A percentile compares a stretch with the other conserved stretches of the same genome.
phyloP scores from a whole-genome alignment of 2,329 filamentous ascomycete genomes.

The Trichophyton simii region DNA sequence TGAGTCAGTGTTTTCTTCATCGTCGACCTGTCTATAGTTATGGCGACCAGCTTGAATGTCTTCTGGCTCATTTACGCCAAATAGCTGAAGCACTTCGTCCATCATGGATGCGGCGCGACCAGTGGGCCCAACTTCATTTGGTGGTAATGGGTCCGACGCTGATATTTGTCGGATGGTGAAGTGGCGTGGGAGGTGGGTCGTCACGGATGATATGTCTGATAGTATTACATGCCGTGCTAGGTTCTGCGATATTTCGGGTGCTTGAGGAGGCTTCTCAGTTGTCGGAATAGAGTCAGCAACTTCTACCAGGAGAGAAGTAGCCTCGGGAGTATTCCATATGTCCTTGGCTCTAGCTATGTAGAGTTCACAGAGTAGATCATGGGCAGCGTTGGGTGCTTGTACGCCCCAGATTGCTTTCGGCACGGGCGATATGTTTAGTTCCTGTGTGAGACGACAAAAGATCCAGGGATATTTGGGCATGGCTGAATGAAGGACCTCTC shows the following conservation, averaged over 20 bases:
- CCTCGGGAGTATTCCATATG: constrained; percentile 71
- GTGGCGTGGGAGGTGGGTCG: constrained; percentile 53
- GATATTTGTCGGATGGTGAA: constrained; percentile 55
- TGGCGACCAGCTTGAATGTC: neutral
- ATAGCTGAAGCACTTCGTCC: constrained; percentile 1
- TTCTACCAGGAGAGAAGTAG: constrained; percentile 55
- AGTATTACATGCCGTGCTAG: constrained; percentile 68
- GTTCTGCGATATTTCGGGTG: constrained; percentile 38
- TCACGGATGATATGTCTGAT: constrained; percentile 59
- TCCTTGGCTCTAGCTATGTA: constrained; percentile 68
- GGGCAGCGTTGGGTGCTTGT: constrained; percentile 50
- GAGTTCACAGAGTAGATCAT: constrained; percentile 59
- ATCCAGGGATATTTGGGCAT: constrained; percentile 74
- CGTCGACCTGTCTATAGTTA: neutral
- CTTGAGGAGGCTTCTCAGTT: constrained; percentile 33
- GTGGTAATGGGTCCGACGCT: constrained; percentile 73
- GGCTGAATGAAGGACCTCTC: constrained; percentile 51
- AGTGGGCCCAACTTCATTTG: constrained; percentile 27
- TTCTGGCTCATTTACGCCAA: neutral
- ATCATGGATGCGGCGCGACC: constrained; percentile 4
- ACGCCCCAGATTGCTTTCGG: constrained; percentile 76
- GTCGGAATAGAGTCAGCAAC: constrained; percentile 46
- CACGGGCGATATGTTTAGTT: constrained; percentile 60
- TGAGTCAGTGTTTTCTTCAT: neutral
- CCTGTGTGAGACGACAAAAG: constrained; percentile 65